These are phyloP conservation scores for Phaffia rhodozyma DNA, from an alignment of 1,284 basidiomycete genomes.

Conservation along the genomic window DNA sequence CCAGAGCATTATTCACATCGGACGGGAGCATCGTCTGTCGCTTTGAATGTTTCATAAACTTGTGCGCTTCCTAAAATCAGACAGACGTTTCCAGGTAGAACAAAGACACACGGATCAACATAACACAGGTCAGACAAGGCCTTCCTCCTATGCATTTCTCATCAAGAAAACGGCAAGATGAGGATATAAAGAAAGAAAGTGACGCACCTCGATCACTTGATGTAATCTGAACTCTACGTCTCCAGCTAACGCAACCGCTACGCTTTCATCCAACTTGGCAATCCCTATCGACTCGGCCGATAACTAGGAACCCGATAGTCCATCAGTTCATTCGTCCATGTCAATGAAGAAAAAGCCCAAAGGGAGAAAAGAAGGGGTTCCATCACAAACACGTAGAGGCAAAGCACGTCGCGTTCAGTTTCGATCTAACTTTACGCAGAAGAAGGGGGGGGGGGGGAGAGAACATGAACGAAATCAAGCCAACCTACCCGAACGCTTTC, in stretches of 20 bases:
- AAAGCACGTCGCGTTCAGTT: no score
- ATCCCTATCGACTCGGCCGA: constrained; percentile 81
- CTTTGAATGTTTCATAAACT: constrained; percentile 90
- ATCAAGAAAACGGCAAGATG: constrained; percentile 1
- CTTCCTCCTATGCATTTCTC: neutral
- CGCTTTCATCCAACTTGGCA: constrained; percentile 60
- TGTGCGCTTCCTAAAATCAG: constrained; percentile 76
- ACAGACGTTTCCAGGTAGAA: constrained; percentile 20
- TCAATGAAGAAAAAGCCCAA: no score
- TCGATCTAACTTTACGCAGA: no score
- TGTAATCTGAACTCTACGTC: constrained; percentile 96
- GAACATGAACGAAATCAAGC: no score
- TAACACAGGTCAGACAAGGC: neutral
- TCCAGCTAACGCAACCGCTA: constrained; percentile 75
- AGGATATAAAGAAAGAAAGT: neutral
- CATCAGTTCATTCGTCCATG: no score
- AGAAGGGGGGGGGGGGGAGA: neutral
- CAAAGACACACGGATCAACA: neutral
- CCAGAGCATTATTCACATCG: constrained; percentile 87
- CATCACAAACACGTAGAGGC: neutral
- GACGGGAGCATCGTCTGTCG: constrained; percentile 73
- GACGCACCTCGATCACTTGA: constrained; percentile 69
- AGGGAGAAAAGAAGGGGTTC: no score
- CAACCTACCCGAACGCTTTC: no score
- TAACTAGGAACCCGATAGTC: constrained; percentile 46